Base-by-base conservation (phyloP, 2,329 filamentous ascomycete genomes). In the Venturiaceae sp. region DNA sequence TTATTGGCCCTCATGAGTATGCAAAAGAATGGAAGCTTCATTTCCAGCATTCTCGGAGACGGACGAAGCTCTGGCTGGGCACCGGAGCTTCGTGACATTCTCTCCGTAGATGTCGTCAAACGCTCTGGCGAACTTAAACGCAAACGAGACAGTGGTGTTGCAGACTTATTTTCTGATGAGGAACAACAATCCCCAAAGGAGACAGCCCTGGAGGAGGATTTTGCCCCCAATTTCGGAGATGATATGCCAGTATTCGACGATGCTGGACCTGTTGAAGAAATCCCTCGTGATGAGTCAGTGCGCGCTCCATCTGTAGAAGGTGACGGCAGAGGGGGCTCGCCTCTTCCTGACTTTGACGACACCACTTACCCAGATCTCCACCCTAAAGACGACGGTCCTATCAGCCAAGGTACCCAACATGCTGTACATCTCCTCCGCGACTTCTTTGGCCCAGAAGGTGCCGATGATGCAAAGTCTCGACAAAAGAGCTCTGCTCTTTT, bases 351-450 rank as follows among this genome's bases (percentile, higher is more conserved):
- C 26, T 90, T 94, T 65, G 90, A 96, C 65, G 88, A 91, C 46
- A 92, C 89, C 0, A 86, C 84, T 37, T 83, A 82, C 26, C 87
- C 89, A 11, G 74, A 90, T 3, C 82, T 92, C 3, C 88, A 94
- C 67, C 89, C 91, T 11, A 84, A 85, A 32, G 91, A 96, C 63
- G 90, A 84, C 62, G 91, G 91, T 0, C 88, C 90, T 0, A 87
- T 97, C 8, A 96, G 92, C 0, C 74, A 95, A 19, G 92, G 90
- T 61, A 99, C 94, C 11, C 94, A 95, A 73, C 92, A 96, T 67
- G 94, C 94, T 34, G 95, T 99, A 21, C 92, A 99, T 72, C 83
- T 97, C 57, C 83, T 99, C 8, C 87, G 94, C 58, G 91, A 96
- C 60, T 82, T 88, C 28, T 95, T 99, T 63, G 90, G 92, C 26